Base-by-base conservation (phyloP, 768 basidiomycete genomes). In the Pilatotrama ljubarskyi region DNA sequence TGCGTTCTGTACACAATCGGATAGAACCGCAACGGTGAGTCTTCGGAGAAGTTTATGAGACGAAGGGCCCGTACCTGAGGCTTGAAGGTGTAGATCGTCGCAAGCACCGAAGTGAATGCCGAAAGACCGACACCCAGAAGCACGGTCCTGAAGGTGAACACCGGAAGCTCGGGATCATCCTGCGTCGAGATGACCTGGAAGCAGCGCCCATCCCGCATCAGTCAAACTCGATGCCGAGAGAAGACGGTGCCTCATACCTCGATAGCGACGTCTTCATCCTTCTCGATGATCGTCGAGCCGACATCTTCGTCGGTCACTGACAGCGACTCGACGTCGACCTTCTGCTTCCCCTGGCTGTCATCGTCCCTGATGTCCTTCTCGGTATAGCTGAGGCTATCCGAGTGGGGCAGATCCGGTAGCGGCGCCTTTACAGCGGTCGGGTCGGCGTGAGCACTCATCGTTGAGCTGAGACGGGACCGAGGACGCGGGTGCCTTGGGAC, bases 41-140 rank as follows among this genome's bases (percentile, higher is more conserved):
- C n/a, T 29, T 10, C 41, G 11, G n/a, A 37, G 43, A 4, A 15
- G 7, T 7, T 4, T 18, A 40, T 1, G 48, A 15, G 5, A 25
- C 43, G 11, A 36, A 24, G 44, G 29, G n/a, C n/a, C n/a, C 55
- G 11, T 48, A 70, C 71, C 71, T 72, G 73, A 10, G 73, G 73
- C 59, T 73, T 74, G 66, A 74, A 75, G 13, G 74, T 75, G 49
- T 75, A 75, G 55, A 75, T 74, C 5, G 72, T 73, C 0, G 69
- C 61, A 2, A 74, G 65, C 17, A 78, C 79, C 26, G 79, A 69
- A 11, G 75, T 75, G 64, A 84, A 83, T 6, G 78, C 77, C 46
- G 80, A 79, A 22, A 83, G 66, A 5, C 82, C 82, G 32, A 76
- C 55, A 7, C 82, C 82, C 18, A 84, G 73, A 63, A 84, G 75